A percentile compares a stretch with the other conserved stretches of the same genome.
These are phyloP conservation scores for Boletales sp. DNA, from an alignment of 768 basidiomycete genomes.

Conservation along the genomic window DNA sequence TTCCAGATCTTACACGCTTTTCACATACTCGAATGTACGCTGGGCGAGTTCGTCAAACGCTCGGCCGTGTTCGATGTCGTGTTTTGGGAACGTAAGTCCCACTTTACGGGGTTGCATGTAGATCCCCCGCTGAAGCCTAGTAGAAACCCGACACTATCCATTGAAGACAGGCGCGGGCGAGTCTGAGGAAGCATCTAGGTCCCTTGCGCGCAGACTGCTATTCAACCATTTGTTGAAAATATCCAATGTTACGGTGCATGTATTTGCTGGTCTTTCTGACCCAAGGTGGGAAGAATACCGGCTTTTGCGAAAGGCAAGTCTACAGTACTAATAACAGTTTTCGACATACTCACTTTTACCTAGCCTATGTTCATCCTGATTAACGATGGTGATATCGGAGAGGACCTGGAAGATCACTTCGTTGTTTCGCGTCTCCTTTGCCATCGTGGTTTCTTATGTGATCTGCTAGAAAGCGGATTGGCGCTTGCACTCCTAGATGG, in stretches of 20 bases:
- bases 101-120: background rate
- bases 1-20: constrained; percentile 66
- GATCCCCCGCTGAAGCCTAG: background rate
- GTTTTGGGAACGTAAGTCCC: constrained; percentile 52
- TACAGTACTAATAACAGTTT: background rate
- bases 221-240: constrained; percentile 44
- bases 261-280: constrained; percentile 46
- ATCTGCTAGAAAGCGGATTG: constrained; percentile 46
- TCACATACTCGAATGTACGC: constrained; percentile 47
- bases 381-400: constrained; percentile 46
- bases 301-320: constrained; percentile 36
- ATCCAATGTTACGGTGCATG: constrained; percentile 40
- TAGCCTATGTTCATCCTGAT: constrained; percentile 69
- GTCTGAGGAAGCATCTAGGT: constrained; percentile 43
- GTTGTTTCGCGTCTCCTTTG: constrained; percentile 34
- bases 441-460: constrained; percentile 49
- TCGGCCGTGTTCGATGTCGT: constrained; percentile 58
- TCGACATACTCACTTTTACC: constrained; percentile 7
- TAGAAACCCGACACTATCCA: constrained; percentile 45
- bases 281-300: constrained; percentile 47
- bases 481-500: constrained; percentile 51
- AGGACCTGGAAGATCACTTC: constrained; percentile 6
- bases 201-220: constrained; percentile 50
- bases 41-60: constrained; percentile 47
- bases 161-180: constrained; percentile 34